Evolutionary conservation across 2,329 filamentous ascomycete genomes (phyloP), one percentile per base, ranked within the genome.

Genomic region (Scedosporium boydii): DNA sequence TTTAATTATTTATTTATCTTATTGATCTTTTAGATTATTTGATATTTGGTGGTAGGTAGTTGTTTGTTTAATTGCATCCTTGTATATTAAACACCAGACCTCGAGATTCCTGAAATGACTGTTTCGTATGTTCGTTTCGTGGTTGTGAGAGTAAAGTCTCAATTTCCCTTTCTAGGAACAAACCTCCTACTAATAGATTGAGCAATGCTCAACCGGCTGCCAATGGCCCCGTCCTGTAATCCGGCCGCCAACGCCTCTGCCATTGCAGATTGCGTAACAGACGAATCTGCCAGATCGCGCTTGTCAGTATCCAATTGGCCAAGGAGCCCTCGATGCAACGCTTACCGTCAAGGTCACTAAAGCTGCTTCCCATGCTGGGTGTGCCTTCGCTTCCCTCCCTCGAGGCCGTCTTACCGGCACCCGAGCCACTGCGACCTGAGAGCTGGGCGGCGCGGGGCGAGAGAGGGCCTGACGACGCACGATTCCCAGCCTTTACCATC

Each of bases 351-450:
- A 96, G 80, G 75, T 95, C 91, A 73, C 89, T 93, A 69, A 91
- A 95, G 68, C 89, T 93, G 72, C 90, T 93, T 1, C 90, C 89
- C 86, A 92, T 91, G 68, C 88, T 91, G 1, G 87, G 88, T 14
- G 87, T 88, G 14, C 87, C 87, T 65, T 91, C 88, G 69, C 87
- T 91, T 12, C 84, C 84, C 65, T 88, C 86, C 12, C 80, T 79
- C 1, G 82, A 82, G 56, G 77, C 73, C 0, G 77, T 79, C 67
- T 81, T 80, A 29, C 75, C 77, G 64, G 80, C 81, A 7, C 74
- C 75, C 7, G 75, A 73, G 1, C 84, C 82, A 67, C 81, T 85
- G 55, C 82, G 76, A 27, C 80, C 80, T 2, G 81, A 77, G 58
- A 87, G 69, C 68, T 88, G 87, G 6, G 81, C 78, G 14, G 81